A percentile compares a stretch with the other conserved stretches of the same genome.
Conservation (phyloP, 2,329 filamentous ascomycete genomes). For the Aureobasidium sp. region DNA sequence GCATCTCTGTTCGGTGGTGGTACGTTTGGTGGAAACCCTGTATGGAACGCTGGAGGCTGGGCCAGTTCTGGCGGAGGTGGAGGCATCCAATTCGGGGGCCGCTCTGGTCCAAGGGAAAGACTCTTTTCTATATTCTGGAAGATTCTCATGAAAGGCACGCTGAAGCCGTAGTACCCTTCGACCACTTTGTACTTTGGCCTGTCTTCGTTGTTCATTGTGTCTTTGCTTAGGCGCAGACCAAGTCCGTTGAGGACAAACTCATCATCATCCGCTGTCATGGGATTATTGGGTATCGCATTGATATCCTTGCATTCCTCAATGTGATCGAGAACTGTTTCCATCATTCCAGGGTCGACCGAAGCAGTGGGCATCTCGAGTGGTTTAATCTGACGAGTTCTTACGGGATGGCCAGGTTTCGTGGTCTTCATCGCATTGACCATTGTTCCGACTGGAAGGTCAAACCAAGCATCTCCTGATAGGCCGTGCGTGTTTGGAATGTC, state of each 20-base stretch:
- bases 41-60: slow-evolving; percentile 1
- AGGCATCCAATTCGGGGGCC: neutral
- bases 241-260: slow-evolving; percentile 16
- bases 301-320: slow-evolving; percentile 14
- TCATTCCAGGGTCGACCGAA: slow-evolving; percentile 16
- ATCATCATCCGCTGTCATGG: neutral
- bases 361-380: neutral
- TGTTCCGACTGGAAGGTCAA: slow-evolving; percentile 15
- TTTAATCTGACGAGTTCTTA: slow-evolving; percentile 1
- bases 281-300: slow-evolving; percentile 4
- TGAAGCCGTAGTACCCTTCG: slow-evolving; percentile 19
- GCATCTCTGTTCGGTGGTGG: neutral
- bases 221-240: slow-evolving; percentile 12
- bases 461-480: slow-evolving; percentile 13
- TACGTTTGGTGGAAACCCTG: neutral
- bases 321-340: slow-evolving; percentile 13
- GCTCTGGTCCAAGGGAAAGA: neutral
- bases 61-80: slow-evolving; percentile 6
- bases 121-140: slow-evolving; percentile 11
- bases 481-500: slow-evolving; percentile 14
- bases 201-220: neutral
- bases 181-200: slow-evolving; percentile 8
- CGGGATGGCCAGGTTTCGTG: slow-evolving; percentile 4
- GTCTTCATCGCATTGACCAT: slow-evolving; percentile 3
- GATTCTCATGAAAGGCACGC: slow-evolving; percentile 8